Base-by-base conservation (phyloP, 1,284 basidiomycete genomes). In the Leccinum griseonigrum region DNA sequence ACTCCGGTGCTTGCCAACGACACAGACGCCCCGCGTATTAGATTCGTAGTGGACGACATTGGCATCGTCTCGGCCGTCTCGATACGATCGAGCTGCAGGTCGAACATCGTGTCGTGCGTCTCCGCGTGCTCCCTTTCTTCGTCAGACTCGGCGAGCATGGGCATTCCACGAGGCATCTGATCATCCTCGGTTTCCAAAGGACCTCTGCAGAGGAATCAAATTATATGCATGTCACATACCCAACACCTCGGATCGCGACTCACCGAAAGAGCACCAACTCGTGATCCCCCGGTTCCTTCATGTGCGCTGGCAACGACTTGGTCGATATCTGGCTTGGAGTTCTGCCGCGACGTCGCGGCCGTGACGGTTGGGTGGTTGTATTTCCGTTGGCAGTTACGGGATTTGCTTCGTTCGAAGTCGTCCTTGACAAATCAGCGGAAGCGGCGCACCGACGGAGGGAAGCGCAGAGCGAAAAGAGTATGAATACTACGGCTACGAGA, bases 231-330 rank as follows among this genome's bases (percentile, higher is more conserved):
- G 29, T n/a, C 18, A n/a, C 22, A 22, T 13, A 3, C 26, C 26
- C 28, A 61, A 43, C 31, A 31, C 16, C 3, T 26, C 40, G 2
- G 4, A 52, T 8, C 4, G 22, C 9, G 57, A 22, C 78, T 64
- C 65, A 89, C 88, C 86, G 79, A 63, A 84, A 84, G 60, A 92
- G 85, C 7, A 92, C 90, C 32, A 92, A 78, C 69, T 92, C 90
- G 57, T 87, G 81, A 59, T 91, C 90, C 9, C 90, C 90, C 0
- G 90, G 88, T 66, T 92, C 90, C 72, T 90, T 91, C 77, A 85
- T 88, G 68, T 92, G 92, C 28, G 80, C 82, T 4, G 90, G 90
- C 43, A 92, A 71, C 1, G 86, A 90, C 52, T 81, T 83, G 14
- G 88, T 90, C 14, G 88, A 90, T 60, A 91, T 85, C 71, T 90